These are phyloP conservation scores for Tylopilus sp. DNA, from an alignment of 768 basidiomycete genomes.

Conservation along the genomic window DNA sequence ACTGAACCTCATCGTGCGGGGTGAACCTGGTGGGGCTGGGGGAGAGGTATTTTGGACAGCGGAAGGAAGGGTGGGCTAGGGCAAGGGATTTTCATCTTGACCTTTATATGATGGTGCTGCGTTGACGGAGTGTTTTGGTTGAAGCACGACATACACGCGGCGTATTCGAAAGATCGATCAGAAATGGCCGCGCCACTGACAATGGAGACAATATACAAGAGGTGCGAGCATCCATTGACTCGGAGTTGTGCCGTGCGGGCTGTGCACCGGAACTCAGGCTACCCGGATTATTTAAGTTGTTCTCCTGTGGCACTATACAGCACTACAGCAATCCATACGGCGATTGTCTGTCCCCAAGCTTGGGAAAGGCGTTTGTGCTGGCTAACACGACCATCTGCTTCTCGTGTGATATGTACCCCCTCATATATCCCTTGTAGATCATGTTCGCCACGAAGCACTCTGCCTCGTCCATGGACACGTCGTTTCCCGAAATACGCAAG, in stretches of 20 bases:
- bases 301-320: background rate
- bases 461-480: conserved; percentile 74
- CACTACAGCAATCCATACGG: conserved; percentile 39
- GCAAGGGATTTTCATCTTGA: too few relatives aligned
- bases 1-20: conserved; percentile 1
- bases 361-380: conserved; percentile 76
- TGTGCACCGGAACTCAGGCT: too few relatives aligned
- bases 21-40: background rate
- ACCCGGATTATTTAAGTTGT: too few relatives aligned
- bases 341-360: conserved; percentile 56
- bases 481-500: conserved; percentile 64
- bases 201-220: background rate
- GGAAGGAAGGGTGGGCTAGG: background rate
- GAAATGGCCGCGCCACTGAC: background rate
- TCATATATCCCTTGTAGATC: conserved; percentile 90
- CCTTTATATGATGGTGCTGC: background rate
- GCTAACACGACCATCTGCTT: conserved; percentile 92
- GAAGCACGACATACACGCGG: background rate
- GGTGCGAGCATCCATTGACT: background rate
- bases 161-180: conserved; percentile 4
- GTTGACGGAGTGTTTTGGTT: background rate
- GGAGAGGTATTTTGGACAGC: background rate
- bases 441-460: conserved; percentile 94
- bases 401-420: conserved; percentile 96
- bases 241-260: too few relatives aligned